phyloP scores from a whole-genome alignment of 1,284 basidiomycete genomes.

The Xanthoconium separans region DNA sequence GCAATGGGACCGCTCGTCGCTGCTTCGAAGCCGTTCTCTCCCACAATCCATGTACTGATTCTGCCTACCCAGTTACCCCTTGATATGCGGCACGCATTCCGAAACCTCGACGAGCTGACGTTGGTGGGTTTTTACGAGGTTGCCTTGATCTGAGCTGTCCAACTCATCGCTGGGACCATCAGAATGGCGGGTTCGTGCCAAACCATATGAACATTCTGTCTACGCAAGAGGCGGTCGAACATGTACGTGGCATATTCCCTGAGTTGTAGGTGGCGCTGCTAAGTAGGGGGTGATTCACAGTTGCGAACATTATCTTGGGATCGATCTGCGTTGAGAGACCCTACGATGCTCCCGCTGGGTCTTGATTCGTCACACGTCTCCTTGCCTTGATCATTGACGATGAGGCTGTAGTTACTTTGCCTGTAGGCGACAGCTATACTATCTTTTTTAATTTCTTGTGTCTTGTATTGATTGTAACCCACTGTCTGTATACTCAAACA shows the following conservation, averaged over 20 bases:
- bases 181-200: conserved; percentile 62
- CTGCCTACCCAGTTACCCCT: conserved; percentile 69
- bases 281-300: conserved; percentile 9
- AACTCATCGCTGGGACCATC: neutral
- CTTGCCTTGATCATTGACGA: conserved; percentile 9
- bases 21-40: conserved; percentile 57
- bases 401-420: no score
- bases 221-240: conserved; percentile 50
- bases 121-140: conserved; percentile 44
- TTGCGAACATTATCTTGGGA: conserved; percentile 29
- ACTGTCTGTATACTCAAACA: no score
- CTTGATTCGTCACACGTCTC: conserved; percentile 38
- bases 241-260: conserved; percentile 43
- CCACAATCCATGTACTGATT: conserved; percentile 68
- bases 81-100: conserved; percentile 64
- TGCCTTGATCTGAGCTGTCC: neutral
- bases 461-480: neutral
- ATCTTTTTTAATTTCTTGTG: neutral
- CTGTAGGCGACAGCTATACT: no score
- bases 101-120: conserved; percentile 59
- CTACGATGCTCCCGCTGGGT: conserved; percentile 55
- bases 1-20: conserved; percentile 51
- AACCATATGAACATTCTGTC: conserved; percentile 80
- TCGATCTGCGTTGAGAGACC: conserved; percentile 37
- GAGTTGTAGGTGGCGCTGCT: neutral